These are phyloP conservation scores for Cladosporium velox DNA, from an alignment of 2,329 filamentous ascomycete genomes.

Conservation along the genomic window DNA sequence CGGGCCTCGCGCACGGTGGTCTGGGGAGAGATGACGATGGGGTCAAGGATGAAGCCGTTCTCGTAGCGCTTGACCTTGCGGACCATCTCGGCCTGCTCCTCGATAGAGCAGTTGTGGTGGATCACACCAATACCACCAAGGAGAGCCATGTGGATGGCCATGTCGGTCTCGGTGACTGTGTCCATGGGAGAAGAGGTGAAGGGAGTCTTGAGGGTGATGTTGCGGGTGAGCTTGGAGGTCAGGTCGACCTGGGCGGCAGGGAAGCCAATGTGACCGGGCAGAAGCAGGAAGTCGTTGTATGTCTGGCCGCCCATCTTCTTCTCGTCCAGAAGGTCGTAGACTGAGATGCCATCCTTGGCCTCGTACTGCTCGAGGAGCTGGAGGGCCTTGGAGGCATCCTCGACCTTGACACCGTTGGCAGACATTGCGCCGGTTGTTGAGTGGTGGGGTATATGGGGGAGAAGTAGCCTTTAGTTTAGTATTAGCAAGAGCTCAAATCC, in stretches of 20 bases:
- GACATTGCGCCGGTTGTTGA: constrained; percentile 17
- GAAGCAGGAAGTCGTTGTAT: constrained; percentile 96
- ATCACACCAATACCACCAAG: constrained; percentile 91
- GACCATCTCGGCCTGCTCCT: constrained; percentile 98
- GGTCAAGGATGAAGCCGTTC: constrained; percentile 98
- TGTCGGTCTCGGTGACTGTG: constrained; percentile 98
- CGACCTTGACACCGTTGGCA: constrained; percentile 25
- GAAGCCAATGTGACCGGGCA: constrained; percentile 98
- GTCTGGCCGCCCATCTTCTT: constrained; percentile 90
- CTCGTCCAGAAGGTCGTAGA: constrained; percentile 85
- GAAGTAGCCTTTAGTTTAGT: constrained; percentile 48
- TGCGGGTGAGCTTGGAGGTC: constrained; percentile 91
- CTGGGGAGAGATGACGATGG: constrained; percentile 82
- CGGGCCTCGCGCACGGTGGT: constrained; percentile 91
- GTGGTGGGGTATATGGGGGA: background rate
- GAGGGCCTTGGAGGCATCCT: constrained; percentile 55
- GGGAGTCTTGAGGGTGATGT: constrained; percentile 92
- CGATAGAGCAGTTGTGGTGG: constrained; percentile 98
- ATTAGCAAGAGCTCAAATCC: constrained; percentile 57
- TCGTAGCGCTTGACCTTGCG: constrained; percentile 98
- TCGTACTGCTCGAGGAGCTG: constrained; percentile 77
- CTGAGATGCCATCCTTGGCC: constrained; percentile 79
- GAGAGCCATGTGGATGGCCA: constrained; percentile 96
- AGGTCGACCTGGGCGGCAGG: constrained; percentile 84
- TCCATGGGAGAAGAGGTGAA: constrained; percentile 99